phyloP scores from a whole-genome alignment of 306 rosid species.

The Prunus kanzakura region DNA sequence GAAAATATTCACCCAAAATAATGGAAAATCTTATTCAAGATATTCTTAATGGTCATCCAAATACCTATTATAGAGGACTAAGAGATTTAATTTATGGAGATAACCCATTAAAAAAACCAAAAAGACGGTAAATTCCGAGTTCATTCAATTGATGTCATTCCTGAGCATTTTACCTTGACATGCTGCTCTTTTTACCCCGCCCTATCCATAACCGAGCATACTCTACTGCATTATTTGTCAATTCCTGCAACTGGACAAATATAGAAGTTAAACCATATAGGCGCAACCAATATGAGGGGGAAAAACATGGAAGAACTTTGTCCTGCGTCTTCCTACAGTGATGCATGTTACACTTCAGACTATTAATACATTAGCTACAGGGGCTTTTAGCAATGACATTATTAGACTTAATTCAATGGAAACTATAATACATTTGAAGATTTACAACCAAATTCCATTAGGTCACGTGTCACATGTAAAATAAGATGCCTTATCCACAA shows the following conservation, averaged over 20 bases:
- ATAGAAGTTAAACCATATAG: constrained; percentile 12
- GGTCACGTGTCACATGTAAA: background rate
- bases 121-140: no score
- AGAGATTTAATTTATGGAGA: no score
- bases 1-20: no score
- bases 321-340: constrained; percentile 1
- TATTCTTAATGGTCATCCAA: no score
- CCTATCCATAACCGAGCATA: constrained; percentile 68
- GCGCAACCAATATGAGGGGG: constrained; percentile 7
- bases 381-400: background rate
- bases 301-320: background rate
- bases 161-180: constrained; percentile 50
- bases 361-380: constrained; percentile 2
- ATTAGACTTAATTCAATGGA: no score
- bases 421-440: background rate
- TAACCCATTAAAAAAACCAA: no score
- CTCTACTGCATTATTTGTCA: constrained; percentile 58
- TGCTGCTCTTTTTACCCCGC: constrained; percentile 65
- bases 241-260: constrained; percentile 57
- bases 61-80: no score
- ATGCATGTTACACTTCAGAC: constrained; percentile 8
- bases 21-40: no score
- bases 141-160: background rate
- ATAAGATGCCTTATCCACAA: background rate
- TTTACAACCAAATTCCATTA: background rate